phyloP scores from a whole-genome alignment of 768 basidiomycete species.

The Xanthoconium stramineum region DNA sequence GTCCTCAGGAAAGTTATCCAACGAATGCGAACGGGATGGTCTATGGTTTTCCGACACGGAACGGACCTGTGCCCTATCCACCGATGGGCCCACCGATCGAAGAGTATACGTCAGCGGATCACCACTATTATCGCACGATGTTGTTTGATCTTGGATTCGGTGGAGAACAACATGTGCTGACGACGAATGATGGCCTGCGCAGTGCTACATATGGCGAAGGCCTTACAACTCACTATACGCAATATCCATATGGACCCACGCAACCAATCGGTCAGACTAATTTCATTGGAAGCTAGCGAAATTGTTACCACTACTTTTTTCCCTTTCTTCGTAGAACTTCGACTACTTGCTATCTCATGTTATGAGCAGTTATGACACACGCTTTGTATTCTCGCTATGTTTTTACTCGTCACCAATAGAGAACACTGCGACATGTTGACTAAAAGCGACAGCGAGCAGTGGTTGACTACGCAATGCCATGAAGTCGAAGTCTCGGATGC shows the following conservation, averaged over 20 bases:
- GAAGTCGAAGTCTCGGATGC: slow-evolving; percentile 76
- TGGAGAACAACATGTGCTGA: slow-evolving; percentile 31
- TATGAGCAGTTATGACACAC: slow-evolving; percentile 16
- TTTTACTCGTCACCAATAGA: slow-evolving; percentile 59
- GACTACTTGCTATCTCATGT: slow-evolving; percentile 4
- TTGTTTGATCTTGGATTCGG: slow-evolving; percentile 71
- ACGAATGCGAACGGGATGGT: slow-evolving; percentile 11
- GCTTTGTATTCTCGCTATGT: slow-evolving; percentile 17
- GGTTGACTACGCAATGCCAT: slow-evolving; percentile 58
- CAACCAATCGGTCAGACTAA: slow-evolving; percentile 23
- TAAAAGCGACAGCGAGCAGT: slow-evolving; percentile 65
- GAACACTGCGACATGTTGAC: slow-evolving; percentile 56
- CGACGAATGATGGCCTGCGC: slow-evolving; percentile 25
- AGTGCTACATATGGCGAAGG: slow-evolving; percentile 31
- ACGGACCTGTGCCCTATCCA: slow-evolving; percentile 16
- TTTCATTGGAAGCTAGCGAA: slow-evolving; percentile 21
- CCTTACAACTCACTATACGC: slow-evolving; percentile 34
- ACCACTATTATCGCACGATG: slow-evolving; percentile 73
- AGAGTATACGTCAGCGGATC: slow-evolving; percentile 46
- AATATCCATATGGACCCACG: slow-evolving; percentile 30
- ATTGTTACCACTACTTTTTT: not conserved
- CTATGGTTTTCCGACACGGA: slow-evolving; percentile 14
- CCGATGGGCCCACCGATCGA: slow-evolving; percentile 33
- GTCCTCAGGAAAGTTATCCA: slow-evolving; percentile 19
- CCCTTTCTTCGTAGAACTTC: slow-evolving; percentile 5